Conservation (phyloP, 192 early-diverging fungal species). For the Gamsiella multidivaricata region DNA sequence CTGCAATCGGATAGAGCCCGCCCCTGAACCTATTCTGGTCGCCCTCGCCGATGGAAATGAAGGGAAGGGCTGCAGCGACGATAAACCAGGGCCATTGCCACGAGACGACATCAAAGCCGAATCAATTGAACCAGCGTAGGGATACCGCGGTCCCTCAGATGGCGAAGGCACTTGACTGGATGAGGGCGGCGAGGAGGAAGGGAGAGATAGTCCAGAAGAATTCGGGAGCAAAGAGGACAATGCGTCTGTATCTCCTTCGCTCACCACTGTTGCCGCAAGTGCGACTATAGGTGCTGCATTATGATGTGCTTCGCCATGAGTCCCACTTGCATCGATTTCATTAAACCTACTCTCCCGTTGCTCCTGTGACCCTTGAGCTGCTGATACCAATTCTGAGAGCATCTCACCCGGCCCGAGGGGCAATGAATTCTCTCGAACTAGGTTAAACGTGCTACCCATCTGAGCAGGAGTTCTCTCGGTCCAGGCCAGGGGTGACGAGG, state of each 20-base stretch:
- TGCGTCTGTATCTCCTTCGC: background rate
- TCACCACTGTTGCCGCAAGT: background rate
- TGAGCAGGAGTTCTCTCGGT: no score
- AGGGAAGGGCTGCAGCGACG: background rate
- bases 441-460: no score
- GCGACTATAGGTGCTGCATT: background rate
- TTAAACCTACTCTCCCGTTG: constrained; percentile 3
- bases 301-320: no score
- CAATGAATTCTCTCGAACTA: no score
- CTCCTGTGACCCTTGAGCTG: constrained; percentile 4
- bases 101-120: constrained; percentile 8
- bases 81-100: background rate
- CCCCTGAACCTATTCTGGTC: constrained; percentile 28
- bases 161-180: background rate
- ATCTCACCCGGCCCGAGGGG: background rate
- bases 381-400: background rate
- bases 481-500: background rate
- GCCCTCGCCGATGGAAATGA: background rate
- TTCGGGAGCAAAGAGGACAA: constrained; percentile 3
- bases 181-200: background rate
- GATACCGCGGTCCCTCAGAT: background rate
- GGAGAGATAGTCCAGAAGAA: background rate
- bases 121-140: background rate
- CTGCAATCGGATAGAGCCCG: constrained; percentile 12
- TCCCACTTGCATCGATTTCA: background rate